Conservation (phyloP, 352 stramenopile genomes). For the Thalassiosira mediterranea region DNA sequence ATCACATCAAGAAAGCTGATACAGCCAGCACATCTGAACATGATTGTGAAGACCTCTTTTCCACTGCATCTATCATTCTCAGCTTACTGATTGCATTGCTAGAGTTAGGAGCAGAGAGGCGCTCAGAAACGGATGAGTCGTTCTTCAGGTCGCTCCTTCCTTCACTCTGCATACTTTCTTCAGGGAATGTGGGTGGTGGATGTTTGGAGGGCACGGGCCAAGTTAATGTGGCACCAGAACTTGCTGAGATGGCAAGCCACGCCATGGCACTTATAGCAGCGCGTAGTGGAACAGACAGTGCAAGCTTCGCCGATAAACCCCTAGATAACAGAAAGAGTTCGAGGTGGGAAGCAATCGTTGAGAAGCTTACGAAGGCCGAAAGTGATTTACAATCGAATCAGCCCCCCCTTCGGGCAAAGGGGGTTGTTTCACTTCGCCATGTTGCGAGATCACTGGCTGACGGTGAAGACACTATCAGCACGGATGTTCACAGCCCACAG, state of each 20-base stretch:
- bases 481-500: neutral
- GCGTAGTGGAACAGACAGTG: slow-evolving; percentile 18
- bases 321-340: slow-evolving; percentile 9
- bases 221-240: slow-evolving; percentile 34
- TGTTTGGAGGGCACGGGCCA: slow-evolving; percentile 1
- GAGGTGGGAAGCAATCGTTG: slow-evolving; percentile 32
- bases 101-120: slow-evolving; percentile 66
- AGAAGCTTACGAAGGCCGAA: slow-evolving; percentile 52
- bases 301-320: slow-evolving; percentile 7
- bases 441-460: slow-evolving; percentile 53
- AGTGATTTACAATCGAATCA: slow-evolving; percentile 72
- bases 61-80: slow-evolving; percentile 66
- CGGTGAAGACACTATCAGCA: slow-evolving; percentile 5
- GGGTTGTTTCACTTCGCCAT: slow-evolving; percentile 73
- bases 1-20: slow-evolving; percentile 8
- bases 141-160: slow-evolving; percentile 62
- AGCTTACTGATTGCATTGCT: slow-evolving; percentile 77
- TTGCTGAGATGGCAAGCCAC: slow-evolving; percentile 80
- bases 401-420: slow-evolving; percentile 69
- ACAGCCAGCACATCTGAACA: slow-evolving; percentile 7
- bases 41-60: slow-evolving; percentile 54
- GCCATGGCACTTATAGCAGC: slow-evolving; percentile 73
- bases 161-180: slow-evolving; percentile 47
- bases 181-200: slow-evolving; percentile 3
- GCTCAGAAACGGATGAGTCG: slow-evolving; percentile 63